Conservation (phyloP, 768 basidiomycete species). For the Rhizopogon vulgaris region DNA sequence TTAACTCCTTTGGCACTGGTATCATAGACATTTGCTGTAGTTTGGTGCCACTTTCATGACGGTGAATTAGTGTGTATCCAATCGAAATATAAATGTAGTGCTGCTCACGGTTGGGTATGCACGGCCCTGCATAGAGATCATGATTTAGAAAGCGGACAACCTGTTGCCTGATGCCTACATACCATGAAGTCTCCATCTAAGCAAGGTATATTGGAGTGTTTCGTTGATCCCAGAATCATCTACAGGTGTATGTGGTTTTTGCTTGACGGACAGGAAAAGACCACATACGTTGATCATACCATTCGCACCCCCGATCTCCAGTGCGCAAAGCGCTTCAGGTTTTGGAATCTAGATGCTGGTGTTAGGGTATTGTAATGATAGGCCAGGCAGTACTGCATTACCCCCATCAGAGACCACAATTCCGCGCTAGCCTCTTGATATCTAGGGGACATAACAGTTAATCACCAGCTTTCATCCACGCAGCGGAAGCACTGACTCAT, state of each 20-base stretch:
- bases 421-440: conserved; percentile 28
- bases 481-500: conserved; percentile 22
- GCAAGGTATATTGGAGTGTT: conserved; percentile 32
- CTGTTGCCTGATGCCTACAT: conserved; percentile 4
- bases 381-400: not conserved
- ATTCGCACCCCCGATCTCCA: conserved; percentile 40
- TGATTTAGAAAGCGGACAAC: conserved; percentile 1
- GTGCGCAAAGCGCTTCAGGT: conserved; percentile 28
- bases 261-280: not conserved
- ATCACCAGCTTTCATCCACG: not conserved
- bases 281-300: conserved; percentile 35
- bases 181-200: conserved; percentile 43
- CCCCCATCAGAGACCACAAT: conserved; percentile 25
- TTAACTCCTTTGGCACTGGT: conserved; percentile 17
- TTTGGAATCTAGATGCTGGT: conserved; percentile 20
- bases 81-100: conserved; percentile 6
- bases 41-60: conserved; percentile 22
- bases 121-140: conserved; percentile 25
- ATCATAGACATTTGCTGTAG: conserved; percentile 25
- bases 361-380: conserved; percentile 2
- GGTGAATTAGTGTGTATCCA: conserved; percentile 3
- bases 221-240: conserved; percentile 31
- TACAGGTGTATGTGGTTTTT: conserved; percentile 9
- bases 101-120: conserved; percentile 23
- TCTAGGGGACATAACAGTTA: conserved; percentile 7